phyloP scores from a whole-genome alignment of 495 filamentous ascomycete genomes.

The Penicillium waksmanii region DNA sequence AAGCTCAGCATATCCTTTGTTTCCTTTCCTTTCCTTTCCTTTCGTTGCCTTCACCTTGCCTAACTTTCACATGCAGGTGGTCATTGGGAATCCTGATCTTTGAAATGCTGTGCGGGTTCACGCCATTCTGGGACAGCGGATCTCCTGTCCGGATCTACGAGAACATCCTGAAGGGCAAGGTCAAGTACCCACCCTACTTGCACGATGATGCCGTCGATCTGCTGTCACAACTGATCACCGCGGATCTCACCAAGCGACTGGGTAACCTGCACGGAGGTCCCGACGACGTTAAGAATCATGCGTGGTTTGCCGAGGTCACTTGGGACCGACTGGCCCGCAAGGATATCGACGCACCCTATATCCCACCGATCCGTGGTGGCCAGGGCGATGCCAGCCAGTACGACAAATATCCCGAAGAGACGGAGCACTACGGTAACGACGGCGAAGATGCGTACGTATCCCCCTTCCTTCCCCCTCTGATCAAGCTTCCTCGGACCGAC shows the following conservation, averaged over 20 bases:
- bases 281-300: slow-evolving; percentile 90
- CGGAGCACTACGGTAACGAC: slow-evolving; percentile 79
- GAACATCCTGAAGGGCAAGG: slow-evolving; percentile 89
- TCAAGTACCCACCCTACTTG: slow-evolving; percentile 96
- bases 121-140: slow-evolving; percentile 97
- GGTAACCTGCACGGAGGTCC: slow-evolving; percentile 94
- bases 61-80: slow-evolving; percentile 67
- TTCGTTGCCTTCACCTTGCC: background rate
- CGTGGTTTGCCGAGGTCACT: slow-evolving; percentile 96
- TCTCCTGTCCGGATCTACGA: slow-evolving; percentile 99
- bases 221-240: slow-evolving; percentile 88
- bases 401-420: slow-evolving; percentile 96
- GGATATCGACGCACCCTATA: slow-evolving; percentile 98
- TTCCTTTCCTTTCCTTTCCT: background rate
- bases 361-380: slow-evolving; percentile 92
- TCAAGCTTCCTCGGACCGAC: background rate
- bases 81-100: slow-evolving; percentile 97
- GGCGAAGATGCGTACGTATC: slow-evolving; percentile 81
- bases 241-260: slow-evolving; percentile 91
- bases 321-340: slow-evolving; percentile 93
- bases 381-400: slow-evolving; percentile 96
- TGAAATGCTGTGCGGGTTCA: slow-evolving; percentile 99
- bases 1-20: slow-evolving; percentile 36
- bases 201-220: slow-evolving; percentile 92
- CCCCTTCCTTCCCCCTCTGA: background rate